Percentiles rank a stretch among this genome's conserved stretches.
These are phyloP conservation scores for Powellomyces hirtus DNA, from an alignment of 192 early-diverging fungal species.

Conservation along the genomic window DNA sequence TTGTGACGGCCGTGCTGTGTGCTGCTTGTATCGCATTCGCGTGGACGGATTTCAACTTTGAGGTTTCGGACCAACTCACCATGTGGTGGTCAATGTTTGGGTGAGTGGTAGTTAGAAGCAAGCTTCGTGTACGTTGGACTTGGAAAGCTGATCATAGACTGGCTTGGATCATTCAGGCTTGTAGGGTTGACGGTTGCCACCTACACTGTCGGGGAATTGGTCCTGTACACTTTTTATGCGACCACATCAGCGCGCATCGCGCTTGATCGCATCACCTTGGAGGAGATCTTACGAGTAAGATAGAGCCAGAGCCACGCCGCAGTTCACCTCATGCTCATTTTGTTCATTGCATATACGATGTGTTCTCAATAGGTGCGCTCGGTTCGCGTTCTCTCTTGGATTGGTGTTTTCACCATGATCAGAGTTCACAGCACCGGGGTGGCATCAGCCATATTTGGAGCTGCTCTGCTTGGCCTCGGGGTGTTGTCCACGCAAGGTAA, in stretches of 20 bases:
- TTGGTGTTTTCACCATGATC: conserved; percentile 9
- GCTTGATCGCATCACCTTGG: conserved; percentile 3
- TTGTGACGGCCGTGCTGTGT: neutral
- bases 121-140: no score
- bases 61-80: neutral
- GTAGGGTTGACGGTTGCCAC: conserved; percentile 11
- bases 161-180: neutral
- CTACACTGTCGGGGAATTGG: conserved; percentile 6
- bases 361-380: neutral
- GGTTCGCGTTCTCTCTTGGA: conserved; percentile 7
- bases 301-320: no score
- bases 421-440: conserved; percentile 13
- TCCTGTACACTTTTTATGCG: conserved; percentile 9
- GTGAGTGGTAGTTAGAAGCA: no score
- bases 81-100: conserved; percentile 18
- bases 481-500: conserved; percentile 8
- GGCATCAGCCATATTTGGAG: neutral
- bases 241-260: conserved; percentile 14
- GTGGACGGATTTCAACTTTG: neutral
- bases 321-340: no score
- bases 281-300: neutral
- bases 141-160: neutral
- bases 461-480: neutral
- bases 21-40: neutral
- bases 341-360: no score